Evolutionary conservation across 495 filamentous ascomycete species (phyloP).

Genomic region (Neurospora sublineolata): DNA sequence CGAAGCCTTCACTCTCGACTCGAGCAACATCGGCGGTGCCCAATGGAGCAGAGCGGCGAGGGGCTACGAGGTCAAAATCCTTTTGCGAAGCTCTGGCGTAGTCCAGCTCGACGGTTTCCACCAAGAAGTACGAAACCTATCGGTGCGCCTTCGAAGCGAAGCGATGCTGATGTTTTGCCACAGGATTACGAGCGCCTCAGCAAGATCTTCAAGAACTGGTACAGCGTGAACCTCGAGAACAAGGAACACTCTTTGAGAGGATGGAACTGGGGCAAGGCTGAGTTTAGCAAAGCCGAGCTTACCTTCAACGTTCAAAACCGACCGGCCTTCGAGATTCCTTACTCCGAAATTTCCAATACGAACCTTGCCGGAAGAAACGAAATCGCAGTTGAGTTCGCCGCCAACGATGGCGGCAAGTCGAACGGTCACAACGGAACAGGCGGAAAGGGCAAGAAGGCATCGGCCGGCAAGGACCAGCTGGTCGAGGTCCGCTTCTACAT

Average conservation of each 20-base stretch:
- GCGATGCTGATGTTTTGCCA: slow-evolving; percentile 3
- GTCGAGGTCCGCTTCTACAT: slow-evolving; percentile 99
- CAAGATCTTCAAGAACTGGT: slow-evolving; percentile 93
- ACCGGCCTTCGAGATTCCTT: slow-evolving; percentile 94
- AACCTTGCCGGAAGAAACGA: slow-evolving; percentile 97
- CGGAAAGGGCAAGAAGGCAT: slow-evolving; percentile 75
- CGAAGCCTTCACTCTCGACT: slow-evolving; percentile 85
- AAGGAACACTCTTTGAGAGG: slow-evolving; percentile 90
- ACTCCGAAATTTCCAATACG: slow-evolving; percentile 94
- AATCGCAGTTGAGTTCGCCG: slow-evolving; percentile 86
- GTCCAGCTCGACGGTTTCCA: slow-evolving; percentile 93
- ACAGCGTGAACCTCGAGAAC: slow-evolving; percentile 80
- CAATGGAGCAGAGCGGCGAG: slow-evolving; percentile 93
- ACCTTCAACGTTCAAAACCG: slow-evolving; percentile 94
- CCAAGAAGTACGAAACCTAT: slow-evolving; percentile 52
- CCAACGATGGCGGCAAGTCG: slow-evolving; percentile 53
- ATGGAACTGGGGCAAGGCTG: slow-evolving; percentile 99
- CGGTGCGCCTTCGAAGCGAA: neutral
- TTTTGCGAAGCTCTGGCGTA: slow-evolving; percentile 69
- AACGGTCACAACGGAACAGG: slow-evolving; percentile 70
- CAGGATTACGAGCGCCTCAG: slow-evolving; percentile 81
- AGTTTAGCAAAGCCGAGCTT: slow-evolving; percentile 91
- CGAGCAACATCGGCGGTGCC: slow-evolving; percentile 64
- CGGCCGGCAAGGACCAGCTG: slow-evolving; percentile 78
- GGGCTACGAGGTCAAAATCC: slow-evolving; percentile 86